phyloP scores from a whole-genome alignment of 2,329 filamentous ascomycete genomes.

The Fonsecaea pedrosoi region DNA sequence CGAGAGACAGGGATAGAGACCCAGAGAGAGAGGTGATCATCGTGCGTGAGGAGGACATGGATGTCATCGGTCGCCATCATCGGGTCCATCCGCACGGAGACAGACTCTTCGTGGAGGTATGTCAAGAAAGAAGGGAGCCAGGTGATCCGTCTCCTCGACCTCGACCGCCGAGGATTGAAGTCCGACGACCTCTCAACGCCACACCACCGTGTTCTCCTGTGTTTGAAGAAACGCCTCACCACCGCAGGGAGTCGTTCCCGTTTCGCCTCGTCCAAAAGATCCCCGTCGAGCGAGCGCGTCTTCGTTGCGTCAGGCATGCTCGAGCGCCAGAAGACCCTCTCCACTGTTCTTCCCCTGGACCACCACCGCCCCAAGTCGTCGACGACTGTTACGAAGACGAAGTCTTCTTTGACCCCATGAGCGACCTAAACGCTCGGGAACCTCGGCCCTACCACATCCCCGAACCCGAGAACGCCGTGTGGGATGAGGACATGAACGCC shows the following conservation, averaged over 20 bases:
- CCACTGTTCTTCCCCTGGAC: background rate
- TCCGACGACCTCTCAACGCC: conserved; percentile 9
- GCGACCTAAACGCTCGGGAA: conserved; percentile 3
- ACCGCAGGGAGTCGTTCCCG: background rate
- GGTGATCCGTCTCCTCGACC: background rate
- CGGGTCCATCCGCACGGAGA: background rate
- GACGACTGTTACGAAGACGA: conserved; percentile 9
- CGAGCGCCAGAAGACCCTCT: background rate
- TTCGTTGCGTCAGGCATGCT: background rate
- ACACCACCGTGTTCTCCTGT: background rate
- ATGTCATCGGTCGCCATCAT: background rate
- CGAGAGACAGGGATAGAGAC: background rate
- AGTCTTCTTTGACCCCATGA: background rate
- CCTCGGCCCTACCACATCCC: conserved; percentile 10
- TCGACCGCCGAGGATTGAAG: conserved; percentile 8
- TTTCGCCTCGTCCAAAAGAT: conserved; percentile 6
- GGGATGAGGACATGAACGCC: conserved; percentile 24
- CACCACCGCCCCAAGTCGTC: background rate
- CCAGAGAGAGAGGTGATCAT: background rate
- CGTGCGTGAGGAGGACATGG: background rate
- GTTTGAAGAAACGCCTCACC: background rate
- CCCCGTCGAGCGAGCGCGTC: conserved; percentile 7
- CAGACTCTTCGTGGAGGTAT: conserved; percentile 8
- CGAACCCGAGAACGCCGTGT: conserved; percentile 23
- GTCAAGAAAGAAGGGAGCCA: background rate